Conservation (phyloP, 164 flowering plant species). For the Tetrastigma voinierianum region DNA sequence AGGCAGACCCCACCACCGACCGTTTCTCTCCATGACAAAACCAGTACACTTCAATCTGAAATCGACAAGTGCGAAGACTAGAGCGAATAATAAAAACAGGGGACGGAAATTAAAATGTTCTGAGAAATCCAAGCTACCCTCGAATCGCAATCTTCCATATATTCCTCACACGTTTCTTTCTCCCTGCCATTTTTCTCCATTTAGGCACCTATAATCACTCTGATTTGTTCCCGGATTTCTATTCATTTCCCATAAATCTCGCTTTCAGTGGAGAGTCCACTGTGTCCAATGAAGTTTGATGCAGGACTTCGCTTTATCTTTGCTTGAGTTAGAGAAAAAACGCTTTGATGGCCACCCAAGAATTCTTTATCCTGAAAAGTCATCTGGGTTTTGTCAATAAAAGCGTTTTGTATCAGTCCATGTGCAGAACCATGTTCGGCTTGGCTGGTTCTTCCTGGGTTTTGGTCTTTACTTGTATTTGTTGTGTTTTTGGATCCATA, state of each 20-base stretch:
- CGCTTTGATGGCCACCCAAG: conserved; percentile 21
- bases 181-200: background rate
- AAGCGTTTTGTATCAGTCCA: conserved; percentile 14
- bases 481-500: conserved; percentile 28
- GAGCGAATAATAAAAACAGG: no score
- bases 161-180: background rate
- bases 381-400: conserved; percentile 15
- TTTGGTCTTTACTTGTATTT: conserved; percentile 22
- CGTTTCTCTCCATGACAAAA: no score
- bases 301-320: background rate
- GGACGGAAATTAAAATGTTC: no score
- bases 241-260: conserved; percentile 12
- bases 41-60: no score
- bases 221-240: background rate
- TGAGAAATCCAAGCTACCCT: background rate
- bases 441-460: conserved; percentile 34
- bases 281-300: background rate
- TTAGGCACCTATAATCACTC: background rate
- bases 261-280: conserved; percentile 29
- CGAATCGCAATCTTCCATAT: background rate
- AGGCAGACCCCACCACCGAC: no score
- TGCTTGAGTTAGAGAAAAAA: conserved; percentile 8
- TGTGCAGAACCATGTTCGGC: conserved; percentile 29
- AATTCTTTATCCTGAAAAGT: conserved; percentile 1
- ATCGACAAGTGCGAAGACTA: no score